Base-by-base conservation (phyloP, 208 protist genomes). In the Leishmania lainsoni region DNA sequence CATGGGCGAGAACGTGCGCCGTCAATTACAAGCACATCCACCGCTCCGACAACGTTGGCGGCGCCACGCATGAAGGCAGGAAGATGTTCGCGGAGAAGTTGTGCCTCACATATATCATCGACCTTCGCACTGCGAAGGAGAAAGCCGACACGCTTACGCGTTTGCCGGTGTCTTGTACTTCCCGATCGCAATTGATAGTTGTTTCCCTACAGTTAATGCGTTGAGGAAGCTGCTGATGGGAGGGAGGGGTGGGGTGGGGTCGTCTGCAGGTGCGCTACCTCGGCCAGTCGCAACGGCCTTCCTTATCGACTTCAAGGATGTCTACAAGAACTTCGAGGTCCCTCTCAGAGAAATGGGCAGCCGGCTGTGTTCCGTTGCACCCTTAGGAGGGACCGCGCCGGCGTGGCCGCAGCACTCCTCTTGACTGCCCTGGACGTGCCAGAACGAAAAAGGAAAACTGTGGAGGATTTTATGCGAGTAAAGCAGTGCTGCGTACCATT, bases 371-470 rank as follows among this genome's bases (percentile, higher is more conserved):
- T 92, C 32, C 89, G 91, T 79, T 92, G 89, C 74, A 91, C 84
- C 0, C 87, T 85, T 0, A 87, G 89, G 6, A 92, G 91, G 65
- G 89, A 92, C 75, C 81, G 89, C 29, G 91, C 89, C 5, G 89
- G 89, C 26, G 58, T 89, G 58, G 87, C 75, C 16, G 81, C 84
- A 29, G 89, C 89, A 26, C 79, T 92, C 58, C 76, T 92, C 42
- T 84, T 92, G 61, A 78, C 78, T 51, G 70, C 80, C 17, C 83
- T 90, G 17, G 80, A 83, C 26, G 87, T 92, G 35, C 83, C 89
- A 4, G 39, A 73, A 0, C n/a, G 45, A 54, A 12, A 85, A 77
- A n/a, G 75, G 91, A 2, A 81, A 45, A 45, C 3, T 45, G 42
- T 89, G 70, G 89, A 86, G 17, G 89, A 92, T 76, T 92, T 88